A percentile compares a stretch with the other conserved stretches of the same genome.
Evolutionary conservation across 2,329 filamentous ascomycete species (phyloP).

Genomic region (Fusarium sublunatum): DNA sequence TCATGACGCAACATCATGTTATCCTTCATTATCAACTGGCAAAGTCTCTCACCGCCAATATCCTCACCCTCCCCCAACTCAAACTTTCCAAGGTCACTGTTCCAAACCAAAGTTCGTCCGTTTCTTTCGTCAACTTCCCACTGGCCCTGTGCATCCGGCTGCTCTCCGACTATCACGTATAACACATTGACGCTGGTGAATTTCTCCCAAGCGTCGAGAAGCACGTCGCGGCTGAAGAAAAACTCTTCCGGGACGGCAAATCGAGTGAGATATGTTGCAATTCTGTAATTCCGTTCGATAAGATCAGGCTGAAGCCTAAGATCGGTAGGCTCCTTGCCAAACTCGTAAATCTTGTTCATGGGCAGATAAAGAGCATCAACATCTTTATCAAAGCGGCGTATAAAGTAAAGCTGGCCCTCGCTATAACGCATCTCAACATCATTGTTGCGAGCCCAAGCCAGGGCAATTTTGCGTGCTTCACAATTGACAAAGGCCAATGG

Average conservation of each 20-base stretch:
- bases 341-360: neutral
- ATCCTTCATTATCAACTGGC: neutral
- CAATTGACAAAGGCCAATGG: constrained; percentile 10
- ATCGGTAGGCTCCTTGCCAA: neutral
- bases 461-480: constrained; percentile 10
- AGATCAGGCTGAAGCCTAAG: constrained; percentile 3
- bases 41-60: neutral
- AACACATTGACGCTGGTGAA: neutral
- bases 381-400: constrained; percentile 5
- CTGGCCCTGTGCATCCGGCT: neutral
- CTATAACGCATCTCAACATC: neutral
- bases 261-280: neutral
- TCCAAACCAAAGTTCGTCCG: constrained; percentile 3
- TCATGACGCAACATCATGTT: too few relatives aligned
- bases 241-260: constrained; percentile 8
- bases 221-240: rapidly evolving
- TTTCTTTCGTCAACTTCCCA: constrained; percentile 13
- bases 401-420: neutral
- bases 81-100: neutral
- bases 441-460: constrained; percentile 6
- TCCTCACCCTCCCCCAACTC: neutral
- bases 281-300: rapidly evolving
- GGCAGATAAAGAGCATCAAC: constrained; percentile 24
- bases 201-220: neutral
- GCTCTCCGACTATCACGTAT: constrained; percentile 8